These are phyloP conservation scores for Colletotrichum sidae DNA, from an alignment of 2,329 filamentous ascomycete genomes.

Conservation along the genomic window DNA sequence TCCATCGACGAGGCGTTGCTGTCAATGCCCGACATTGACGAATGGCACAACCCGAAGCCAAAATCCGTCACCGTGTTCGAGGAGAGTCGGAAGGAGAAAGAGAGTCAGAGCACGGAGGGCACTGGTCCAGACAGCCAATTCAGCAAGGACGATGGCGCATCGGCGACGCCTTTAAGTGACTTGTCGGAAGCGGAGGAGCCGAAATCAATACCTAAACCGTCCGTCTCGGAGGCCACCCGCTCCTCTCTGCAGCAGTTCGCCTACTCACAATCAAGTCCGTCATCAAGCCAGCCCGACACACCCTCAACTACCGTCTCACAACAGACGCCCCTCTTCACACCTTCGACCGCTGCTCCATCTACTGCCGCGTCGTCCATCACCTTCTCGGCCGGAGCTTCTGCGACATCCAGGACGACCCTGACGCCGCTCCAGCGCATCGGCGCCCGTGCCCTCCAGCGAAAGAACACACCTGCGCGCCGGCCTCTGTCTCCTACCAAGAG, in stretches of 20 bases:
- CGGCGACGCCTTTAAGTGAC: conserved; percentile 26
- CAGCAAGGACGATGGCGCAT: conserved; percentile 31
- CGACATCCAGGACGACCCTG: conserved; percentile 54
- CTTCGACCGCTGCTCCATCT: conserved; percentile 47
- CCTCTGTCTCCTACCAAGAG: conserved; percentile 34
- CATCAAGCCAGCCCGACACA: conserved; percentile 43
- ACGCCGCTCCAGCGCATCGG: conserved; percentile 68
- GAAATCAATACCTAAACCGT: background rate
- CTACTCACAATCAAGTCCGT: conserved; percentile 37
- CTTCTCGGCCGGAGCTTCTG: conserved; percentile 47
- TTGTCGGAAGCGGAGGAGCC: conserved; percentile 21
- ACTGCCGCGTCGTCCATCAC: conserved; percentile 57
- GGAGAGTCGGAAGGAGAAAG: conserved; percentile 44
- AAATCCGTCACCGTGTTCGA: conserved; percentile 59
- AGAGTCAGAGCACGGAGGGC: conserved; percentile 41
- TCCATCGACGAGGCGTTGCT: conserved; percentile 66
- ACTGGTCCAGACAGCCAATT: conserved; percentile 35
- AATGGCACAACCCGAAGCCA: conserved; percentile 56
- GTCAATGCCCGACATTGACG: conserved; percentile 63
- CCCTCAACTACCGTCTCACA: conserved; percentile 48
- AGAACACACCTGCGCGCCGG: conserved; percentile 42
- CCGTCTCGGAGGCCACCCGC: conserved; percentile 2
- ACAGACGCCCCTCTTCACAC: conserved; percentile 43
- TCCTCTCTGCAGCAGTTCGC: conserved; percentile 42
- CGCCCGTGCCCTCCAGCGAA: conserved; percentile 54